These are phyloP conservation scores for Lolium rigidum DNA, from an alignment of 176 grass and related monocot genomes.

Conservation along the genomic window DNA sequence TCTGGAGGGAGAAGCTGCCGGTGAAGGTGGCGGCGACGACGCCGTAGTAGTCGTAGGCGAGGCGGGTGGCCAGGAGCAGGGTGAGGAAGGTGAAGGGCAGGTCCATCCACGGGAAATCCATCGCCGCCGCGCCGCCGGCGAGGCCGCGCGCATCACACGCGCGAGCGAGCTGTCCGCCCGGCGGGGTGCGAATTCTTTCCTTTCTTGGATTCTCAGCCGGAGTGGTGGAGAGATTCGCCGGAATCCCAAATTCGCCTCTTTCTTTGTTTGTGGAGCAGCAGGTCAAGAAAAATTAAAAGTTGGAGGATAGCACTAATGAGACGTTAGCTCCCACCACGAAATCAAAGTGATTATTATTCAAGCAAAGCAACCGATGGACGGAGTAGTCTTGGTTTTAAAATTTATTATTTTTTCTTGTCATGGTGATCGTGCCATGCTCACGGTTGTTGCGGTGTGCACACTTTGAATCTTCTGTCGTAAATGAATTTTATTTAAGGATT, in stretches of 20 bases:
- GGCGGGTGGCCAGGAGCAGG: slow-evolving; percentile 55
- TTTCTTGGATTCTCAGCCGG: neutral
- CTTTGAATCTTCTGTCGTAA: neutral
- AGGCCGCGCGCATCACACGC: slow-evolving; percentile 23
- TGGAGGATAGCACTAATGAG: neutral
- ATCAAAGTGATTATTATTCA: neutral
- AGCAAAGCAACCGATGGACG: neutral
- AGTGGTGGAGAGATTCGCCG: neutral
- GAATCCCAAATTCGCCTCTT: slow-evolving; percentile 9
- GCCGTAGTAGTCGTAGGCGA: slow-evolving; percentile 57
- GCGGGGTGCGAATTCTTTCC: no score
- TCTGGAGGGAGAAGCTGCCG: slow-evolving; percentile 63
- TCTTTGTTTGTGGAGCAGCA: neutral
- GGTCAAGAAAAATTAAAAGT: slow-evolving; percentile 5
- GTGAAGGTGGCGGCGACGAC: slow-evolving; percentile 50
- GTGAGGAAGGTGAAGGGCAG: slow-evolving; percentile 62
- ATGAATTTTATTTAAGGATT: neutral
- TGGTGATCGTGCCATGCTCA: neutral
- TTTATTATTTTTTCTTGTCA: neutral
- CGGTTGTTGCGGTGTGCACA: neutral
- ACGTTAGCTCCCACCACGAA: slow-evolving; percentile 22
- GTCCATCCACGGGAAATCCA: slow-evolving; percentile 58
- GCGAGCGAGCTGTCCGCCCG: neutral
- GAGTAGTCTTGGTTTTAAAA: neutral
- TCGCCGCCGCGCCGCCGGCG: slow-evolving; percentile 32